phyloP scores from a whole-genome alignment of 1,284 basidiomycete genomes.

The Cutaneotrichosporon spelunceum region DNA sequence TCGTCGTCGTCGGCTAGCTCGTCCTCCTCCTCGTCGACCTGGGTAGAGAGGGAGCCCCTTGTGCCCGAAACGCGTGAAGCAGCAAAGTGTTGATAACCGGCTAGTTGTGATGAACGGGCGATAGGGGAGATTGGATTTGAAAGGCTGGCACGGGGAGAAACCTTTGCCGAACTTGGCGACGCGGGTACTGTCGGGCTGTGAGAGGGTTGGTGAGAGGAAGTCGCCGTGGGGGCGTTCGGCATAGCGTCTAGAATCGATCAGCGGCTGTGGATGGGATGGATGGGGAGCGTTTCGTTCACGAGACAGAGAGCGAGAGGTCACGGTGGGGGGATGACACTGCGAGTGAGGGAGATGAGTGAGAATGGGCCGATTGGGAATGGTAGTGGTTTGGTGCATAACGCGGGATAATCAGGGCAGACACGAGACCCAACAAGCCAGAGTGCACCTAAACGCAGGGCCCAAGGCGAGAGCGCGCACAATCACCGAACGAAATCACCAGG shows the following conservation, averaged over 20 bases:
- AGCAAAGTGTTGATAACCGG: constrained; percentile 17
- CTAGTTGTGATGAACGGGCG: constrained; percentile 12
- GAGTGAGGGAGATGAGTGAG: not conserved
- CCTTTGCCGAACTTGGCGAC: constrained; percentile 15
- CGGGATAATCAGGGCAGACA: constrained; percentile 7
- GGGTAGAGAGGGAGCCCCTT: constrained; percentile 16
- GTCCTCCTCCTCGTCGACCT: constrained; percentile 23
- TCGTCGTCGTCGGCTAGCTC: constrained; percentile 23
- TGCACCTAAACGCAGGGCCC: not conserved
- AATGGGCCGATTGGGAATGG: not conserved
- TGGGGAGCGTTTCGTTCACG: not conserved
- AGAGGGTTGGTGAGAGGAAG: constrained; percentile 13
- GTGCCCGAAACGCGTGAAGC: constrained; percentile 23
- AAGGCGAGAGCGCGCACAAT: not conserved
- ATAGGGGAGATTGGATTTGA: constrained; percentile 21
- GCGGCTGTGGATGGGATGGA: constrained; percentile 3
- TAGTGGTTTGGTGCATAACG: constrained; percentile 1
- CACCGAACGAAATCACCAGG: not conserved
- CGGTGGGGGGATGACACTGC: not conserved
- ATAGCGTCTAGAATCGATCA: constrained; percentile 8
- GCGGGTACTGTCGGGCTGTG: constrained; percentile 14
- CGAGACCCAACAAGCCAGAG: not conserved
- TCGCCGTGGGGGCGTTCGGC: constrained; percentile 17
- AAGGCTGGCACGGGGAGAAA: constrained; percentile 16
- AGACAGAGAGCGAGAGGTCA: not conserved